phyloP scores from a whole-genome alignment of 1,284 basidiomycete genomes.

The Golubevia pallescens region DNA sequence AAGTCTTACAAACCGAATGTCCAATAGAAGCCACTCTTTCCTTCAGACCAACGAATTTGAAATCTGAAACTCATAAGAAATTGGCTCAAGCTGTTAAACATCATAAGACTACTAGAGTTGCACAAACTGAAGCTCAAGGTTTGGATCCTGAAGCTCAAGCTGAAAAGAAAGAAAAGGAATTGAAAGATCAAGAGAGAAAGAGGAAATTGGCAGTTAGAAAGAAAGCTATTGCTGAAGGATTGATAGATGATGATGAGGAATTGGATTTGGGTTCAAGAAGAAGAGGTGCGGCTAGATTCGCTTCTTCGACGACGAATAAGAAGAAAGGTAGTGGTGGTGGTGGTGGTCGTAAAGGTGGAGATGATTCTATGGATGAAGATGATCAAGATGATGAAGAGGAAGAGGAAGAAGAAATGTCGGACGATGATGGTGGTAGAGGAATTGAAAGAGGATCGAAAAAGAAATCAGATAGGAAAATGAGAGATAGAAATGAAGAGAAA shows the following conservation, averaged over 20 bases:
- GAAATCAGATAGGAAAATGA: constrained; percentile 12
- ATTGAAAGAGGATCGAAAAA: constrained; percentile 16
- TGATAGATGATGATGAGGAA: constrained; percentile 42
- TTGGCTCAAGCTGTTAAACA: constrained; percentile 83
- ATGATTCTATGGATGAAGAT: constrained; percentile 26
- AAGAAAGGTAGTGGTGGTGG: constrained; percentile 7
- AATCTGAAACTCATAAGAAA: constrained; percentile 85
- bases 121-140: constrained; percentile 77
- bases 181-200: constrained; percentile 51
- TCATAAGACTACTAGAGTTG: constrained; percentile 76
- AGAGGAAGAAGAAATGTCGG: constrained; percentile 22
- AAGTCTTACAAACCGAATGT: constrained; percentile 82
- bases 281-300: constrained; percentile 17
- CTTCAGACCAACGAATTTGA: constrained; percentile 84
- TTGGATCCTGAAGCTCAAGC: constrained; percentile 72
- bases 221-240: constrained; percentile 20
- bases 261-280: constrained; percentile 22
- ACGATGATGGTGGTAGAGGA: constrained; percentile 16
- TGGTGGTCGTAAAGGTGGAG: constrained; percentile 24
- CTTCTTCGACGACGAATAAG: constrained; percentile 12
- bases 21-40: constrained; percentile 81
- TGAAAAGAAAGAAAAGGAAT: constrained; percentile 44
- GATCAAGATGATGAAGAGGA: constrained; percentile 53
- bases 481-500: constrained; percentile 15
- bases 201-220: constrained; percentile 22